Base-by-base conservation (phyloP, 345 rosid species). In the Ceriops zippeliana region DNA sequence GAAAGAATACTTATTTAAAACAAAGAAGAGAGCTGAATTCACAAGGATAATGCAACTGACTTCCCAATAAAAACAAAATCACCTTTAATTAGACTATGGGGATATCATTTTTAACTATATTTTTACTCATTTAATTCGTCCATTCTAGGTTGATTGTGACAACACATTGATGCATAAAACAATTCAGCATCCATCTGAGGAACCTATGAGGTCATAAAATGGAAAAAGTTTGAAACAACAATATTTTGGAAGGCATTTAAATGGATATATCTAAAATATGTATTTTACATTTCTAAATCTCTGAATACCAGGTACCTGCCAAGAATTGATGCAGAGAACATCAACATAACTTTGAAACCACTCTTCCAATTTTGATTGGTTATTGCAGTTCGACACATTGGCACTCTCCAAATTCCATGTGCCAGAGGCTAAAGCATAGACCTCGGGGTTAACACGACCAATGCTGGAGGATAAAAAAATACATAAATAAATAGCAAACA, bases 391-490 rank as follows among this genome's bases (percentile, higher is more conserved):
- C 7, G 68, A 69, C 16, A 30, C 19, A n/a, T 64, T 62, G 54
- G 51, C 7, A 58, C 61, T 74, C 52, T 84, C 85, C 73, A 79
- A 58, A 75, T 78, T 83, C 86, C 83, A 82, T 61, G 83, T 79
- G 68, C 90, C 84, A 67, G 85, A 80, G 58, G 84, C 96, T 72
- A 93, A 79, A 75, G 96, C 93, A 81, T 89, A 89, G 35, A 93
- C 90, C 83, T 93, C 93, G 64, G 92, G 93, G 72, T 90, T 88
- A 65, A 93, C 96, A 79, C 75, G 85, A 16, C 98, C 98, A 73
- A 93, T 93, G 85, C 96, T 93, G 90, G 54, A 70, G 27, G 37
- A 34, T 7, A 0, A 1, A 34, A 30, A 49, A 26, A 8, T n/a
- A 57, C 13, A 22, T 2, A 28, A 24, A 62, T 37, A 37, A 20